Conservation (phyloP, 139 green algal genomes). For the Chlorella sp. region DNA sequence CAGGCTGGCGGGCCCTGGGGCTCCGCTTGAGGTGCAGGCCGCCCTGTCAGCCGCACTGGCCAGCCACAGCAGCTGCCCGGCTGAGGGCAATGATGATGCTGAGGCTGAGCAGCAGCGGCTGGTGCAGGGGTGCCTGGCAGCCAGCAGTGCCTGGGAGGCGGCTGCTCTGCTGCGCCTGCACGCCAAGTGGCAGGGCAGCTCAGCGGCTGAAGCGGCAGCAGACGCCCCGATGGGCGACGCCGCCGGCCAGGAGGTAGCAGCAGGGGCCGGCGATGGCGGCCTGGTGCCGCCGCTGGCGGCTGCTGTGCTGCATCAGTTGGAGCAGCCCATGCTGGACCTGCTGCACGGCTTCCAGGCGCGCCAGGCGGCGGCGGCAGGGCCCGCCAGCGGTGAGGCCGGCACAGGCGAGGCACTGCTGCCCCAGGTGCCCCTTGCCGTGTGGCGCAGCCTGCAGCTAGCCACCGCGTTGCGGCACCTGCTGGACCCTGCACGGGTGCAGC, state of each 20-base stretch:
- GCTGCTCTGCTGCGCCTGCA: slow-evolving; percentile 17
- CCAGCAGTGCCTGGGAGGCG: slow-evolving; percentile 7
- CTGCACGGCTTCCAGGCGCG: not conserved
- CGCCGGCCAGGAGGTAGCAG: not conserved
- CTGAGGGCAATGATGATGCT: not conserved
- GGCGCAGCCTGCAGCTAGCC: slow-evolving; percentile 26
- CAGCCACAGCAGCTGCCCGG: too few relatives aligned
- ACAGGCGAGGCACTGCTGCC: not conserved
- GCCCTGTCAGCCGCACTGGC: not conserved
- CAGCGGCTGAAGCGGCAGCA: not conserved
- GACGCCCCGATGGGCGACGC: not conserved
- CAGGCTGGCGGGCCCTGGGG: slow-evolving; percentile 14
- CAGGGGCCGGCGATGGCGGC: not conserved
- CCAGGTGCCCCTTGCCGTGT: not conserved
- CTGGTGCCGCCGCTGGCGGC: slow-evolving; percentile 8
- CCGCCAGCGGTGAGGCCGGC: not conserved
- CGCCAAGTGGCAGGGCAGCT: not conserved
- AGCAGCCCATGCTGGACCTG: not conserved
- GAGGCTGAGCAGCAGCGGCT: not conserved
- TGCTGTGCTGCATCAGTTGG: not conserved
- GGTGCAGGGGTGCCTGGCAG: not conserved
- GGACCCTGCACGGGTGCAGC: not conserved
- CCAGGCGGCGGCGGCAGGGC: not conserved
- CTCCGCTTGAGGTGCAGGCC: not conserved
- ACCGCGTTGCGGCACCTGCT: slow-evolving; percentile 28